Percentiles rank a stretch among this genome's conserved stretches.
phyloP scores from a whole-genome alignment of 805 yeast genomes.

The Jamesozyma hellenica region DNA sequence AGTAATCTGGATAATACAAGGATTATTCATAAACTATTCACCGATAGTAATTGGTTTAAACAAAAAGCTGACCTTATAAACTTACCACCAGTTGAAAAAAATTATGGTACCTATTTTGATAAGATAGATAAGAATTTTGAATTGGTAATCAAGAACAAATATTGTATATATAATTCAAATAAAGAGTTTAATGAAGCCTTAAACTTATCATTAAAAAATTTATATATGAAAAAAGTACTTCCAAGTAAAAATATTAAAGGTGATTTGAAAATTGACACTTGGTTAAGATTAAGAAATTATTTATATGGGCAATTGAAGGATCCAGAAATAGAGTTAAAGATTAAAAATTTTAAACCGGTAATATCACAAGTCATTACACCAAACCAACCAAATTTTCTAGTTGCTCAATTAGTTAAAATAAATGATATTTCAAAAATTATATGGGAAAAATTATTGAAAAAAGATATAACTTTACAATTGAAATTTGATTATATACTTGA shows the following conservation, averaged over 20 bases:
- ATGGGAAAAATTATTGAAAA: neutral
- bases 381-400: conserved; percentile 8
- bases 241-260: neutral
- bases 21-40: conserved; percentile 1
- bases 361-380: conserved; percentile 12
- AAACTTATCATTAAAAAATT: neutral
- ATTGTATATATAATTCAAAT: too few species aligned
- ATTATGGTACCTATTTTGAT: too few species aligned
- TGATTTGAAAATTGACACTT: neutral
- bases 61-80: conserved; percentile 2
- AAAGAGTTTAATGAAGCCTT: too few species aligned
- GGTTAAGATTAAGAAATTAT: conserved; percentile 9
- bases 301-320: conserved; percentile 10
- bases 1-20: neutral
- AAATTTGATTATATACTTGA: conserved; percentile 12
- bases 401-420: conserved; percentile 10
- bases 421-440: neutral
- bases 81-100: conserved; percentile 5
- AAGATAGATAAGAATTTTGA: too few species aligned
- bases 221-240: neutral
- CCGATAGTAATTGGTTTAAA: conserved; percentile 5
- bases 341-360: conserved; percentile 4
- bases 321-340: conserved; percentile 1
- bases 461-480: conserved; percentile 1
- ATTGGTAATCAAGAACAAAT: too few species aligned